Percentiles rank a stretch among this genome's conserved stretches.
Conservation (phyloP, 2,329 filamentous ascomycete genomes). For the Claviceps paspali region DNA sequence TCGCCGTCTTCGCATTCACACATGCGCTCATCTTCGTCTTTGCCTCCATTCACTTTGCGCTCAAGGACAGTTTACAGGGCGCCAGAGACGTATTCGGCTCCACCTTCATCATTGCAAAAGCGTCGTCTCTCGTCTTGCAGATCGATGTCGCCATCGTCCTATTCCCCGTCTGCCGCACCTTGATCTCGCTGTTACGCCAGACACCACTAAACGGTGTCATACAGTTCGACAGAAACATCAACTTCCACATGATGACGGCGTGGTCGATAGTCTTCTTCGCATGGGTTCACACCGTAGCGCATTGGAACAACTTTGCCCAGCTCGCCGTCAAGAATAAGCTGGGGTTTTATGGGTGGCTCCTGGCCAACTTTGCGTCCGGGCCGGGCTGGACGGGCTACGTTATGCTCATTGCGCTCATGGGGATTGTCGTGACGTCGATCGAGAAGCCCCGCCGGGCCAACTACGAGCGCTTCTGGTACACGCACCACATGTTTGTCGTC, state of each 20-base stretch:
- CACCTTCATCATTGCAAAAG: constrained; percentile 62
- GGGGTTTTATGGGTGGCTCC: constrained; percentile 62
- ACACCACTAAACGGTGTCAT: constrained; percentile 76
- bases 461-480: constrained; percentile 85
- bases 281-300: constrained; percentile 72
- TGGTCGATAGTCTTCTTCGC: constrained; percentile 86
- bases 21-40: constrained; percentile 69
- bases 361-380: constrained; percentile 63
- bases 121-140: constrained; percentile 63
- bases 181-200: constrained; percentile 66
- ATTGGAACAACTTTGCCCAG: constrained; percentile 77
- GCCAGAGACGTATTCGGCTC: constrained; percentile 56
- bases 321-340: constrained; percentile 60
- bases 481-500: constrained; percentile 72
- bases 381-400: constrained; percentile 79
- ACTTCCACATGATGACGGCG: constrained; percentile 70
- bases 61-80: constrained; percentile 58
- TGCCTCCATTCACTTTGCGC: constrained; percentile 62
- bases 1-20: constrained; percentile 57
- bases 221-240: constrained; percentile 81
- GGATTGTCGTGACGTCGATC: constrained; percentile 62
- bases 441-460: constrained; percentile 68
- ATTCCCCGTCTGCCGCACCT: constrained; percentile 68
- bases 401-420: constrained; percentile 65
- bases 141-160: constrained; percentile 69